Conservation (phyloP, 495 filamentous ascomycete genomes). For the Rhypophila decipiens region DNA sequence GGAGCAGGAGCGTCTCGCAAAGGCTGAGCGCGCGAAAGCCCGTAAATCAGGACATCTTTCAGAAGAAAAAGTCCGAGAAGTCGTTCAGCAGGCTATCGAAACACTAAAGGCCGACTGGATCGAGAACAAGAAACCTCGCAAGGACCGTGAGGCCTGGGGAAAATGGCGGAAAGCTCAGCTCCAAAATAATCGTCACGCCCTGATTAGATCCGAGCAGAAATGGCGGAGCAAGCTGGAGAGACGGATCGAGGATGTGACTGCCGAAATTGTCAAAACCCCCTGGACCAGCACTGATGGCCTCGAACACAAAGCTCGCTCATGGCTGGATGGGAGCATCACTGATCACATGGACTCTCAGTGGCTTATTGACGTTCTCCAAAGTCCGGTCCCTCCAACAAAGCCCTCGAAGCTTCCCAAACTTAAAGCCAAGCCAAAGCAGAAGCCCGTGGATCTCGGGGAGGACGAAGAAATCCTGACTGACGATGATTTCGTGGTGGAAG, state of each 20-base stretch:
- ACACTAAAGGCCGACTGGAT: slow-evolving; percentile 53
- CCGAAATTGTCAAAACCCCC: slow-evolving; percentile 41
- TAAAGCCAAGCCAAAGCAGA: slow-evolving; percentile 10
- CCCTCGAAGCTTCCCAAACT: slow-evolving; percentile 23
- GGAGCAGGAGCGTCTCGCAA: slow-evolving; percentile 14
- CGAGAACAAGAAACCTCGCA: slow-evolving; percentile 44
- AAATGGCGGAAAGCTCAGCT: slow-evolving; percentile 52
- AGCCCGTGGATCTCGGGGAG: slow-evolving; percentile 9
- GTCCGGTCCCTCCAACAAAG: slow-evolving; percentile 44
- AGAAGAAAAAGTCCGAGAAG: slow-evolving; percentile 38
- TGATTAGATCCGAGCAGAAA: slow-evolving; percentile 14
- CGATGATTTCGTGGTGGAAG: slow-evolving; percentile 34
- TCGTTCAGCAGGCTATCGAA: slow-evolving; percentile 49
- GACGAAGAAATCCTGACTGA: slow-evolving; percentile 41
- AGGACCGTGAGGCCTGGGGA: slow-evolving; percentile 47
- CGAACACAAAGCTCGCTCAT: slow-evolving; percentile 38
- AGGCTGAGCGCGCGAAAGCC: neutral
- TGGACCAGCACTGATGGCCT: slow-evolving; percentile 47
- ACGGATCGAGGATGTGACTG: slow-evolving; percentile 45
- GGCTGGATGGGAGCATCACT: slow-evolving; percentile 56
- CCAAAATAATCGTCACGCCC: slow-evolving; percentile 12
- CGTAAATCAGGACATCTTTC: slow-evolving; percentile 24
- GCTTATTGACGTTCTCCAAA: slow-evolving; percentile 47
- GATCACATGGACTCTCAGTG: slow-evolving; percentile 49
- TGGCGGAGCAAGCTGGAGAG: slow-evolving; percentile 24